Evolutionary conservation across 2,329 filamentous ascomycete genomes (phyloP).

Genomic region (Alternaria triticimaculans): DNA sequence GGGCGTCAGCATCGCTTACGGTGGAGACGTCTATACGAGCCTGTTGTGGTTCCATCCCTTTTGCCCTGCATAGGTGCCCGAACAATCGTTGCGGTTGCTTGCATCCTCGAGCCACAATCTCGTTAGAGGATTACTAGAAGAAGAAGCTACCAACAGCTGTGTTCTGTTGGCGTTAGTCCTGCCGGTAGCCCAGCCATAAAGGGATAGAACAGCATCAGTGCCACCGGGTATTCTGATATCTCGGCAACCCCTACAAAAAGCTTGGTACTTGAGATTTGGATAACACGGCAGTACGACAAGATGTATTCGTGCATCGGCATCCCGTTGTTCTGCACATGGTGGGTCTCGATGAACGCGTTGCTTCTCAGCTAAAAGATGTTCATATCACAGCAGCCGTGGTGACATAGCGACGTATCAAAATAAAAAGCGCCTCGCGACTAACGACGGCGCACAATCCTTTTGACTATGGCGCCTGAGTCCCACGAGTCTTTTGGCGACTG

Average conservation of each 20-base stretch:
- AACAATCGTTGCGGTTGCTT: background rate
- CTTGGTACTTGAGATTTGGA: background rate
- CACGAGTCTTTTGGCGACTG: background rate
- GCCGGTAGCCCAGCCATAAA: background rate
- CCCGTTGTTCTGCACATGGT: background rate
- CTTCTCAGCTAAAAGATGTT: background rate
- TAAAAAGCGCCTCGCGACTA: background rate
- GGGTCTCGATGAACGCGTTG: background rate
- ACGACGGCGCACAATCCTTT: background rate
- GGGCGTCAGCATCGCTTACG: background rate
- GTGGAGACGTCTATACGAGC: background rate
- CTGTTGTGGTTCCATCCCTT: background rate
- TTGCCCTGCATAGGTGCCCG: background rate
- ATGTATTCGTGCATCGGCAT: background rate
- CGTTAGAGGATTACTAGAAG: background rate
- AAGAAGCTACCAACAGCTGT: background rate
- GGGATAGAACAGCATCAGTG: background rate
- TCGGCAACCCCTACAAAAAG: background rate
- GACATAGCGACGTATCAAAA: background rate
- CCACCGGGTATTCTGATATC: background rate
- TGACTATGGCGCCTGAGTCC: background rate
- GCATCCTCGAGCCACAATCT: background rate
- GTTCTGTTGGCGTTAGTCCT: background rate
- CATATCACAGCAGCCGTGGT: background rate
- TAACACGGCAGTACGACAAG: background rate